Evolutionary conservation across 805 yeast species (phyloP).

Genomic region (Aciculoconidium aculeatum): DNA sequence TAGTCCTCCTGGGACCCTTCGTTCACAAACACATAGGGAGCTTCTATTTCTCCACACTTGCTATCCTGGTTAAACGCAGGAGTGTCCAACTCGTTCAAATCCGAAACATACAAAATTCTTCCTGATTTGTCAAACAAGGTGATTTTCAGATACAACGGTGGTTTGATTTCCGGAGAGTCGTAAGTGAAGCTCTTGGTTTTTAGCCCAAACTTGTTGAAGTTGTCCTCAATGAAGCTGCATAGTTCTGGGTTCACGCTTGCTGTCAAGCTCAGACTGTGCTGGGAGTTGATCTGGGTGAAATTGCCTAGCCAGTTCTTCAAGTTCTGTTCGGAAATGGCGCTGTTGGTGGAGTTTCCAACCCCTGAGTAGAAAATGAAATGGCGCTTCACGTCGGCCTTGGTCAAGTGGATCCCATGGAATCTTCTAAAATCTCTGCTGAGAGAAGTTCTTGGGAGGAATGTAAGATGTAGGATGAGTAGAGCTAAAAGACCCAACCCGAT

Average conservation of each 20-base stretch:
- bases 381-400: slow-evolving; percentile 67
- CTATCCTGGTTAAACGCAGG: slow-evolving; percentile 29
- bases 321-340: slow-evolving; percentile 19
- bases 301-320: slow-evolving; percentile 23
- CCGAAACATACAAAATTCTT: slow-evolving; percentile 21
- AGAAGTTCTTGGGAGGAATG: slow-evolving; percentile 81
- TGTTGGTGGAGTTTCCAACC: slow-evolving; percentile 15
- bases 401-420: slow-evolving; percentile 58
- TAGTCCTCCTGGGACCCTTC: slow-evolving; percentile 28
- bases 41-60: slow-evolving; percentile 18
- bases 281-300: slow-evolving; percentile 20
- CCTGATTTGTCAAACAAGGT: slow-evolving; percentile 17
- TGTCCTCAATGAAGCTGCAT: slow-evolving; percentile 17
- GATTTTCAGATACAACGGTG: slow-evolving; percentile 24
- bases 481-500: slow-evolving; percentile 46
- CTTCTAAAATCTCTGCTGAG: slow-evolving; percentile 75
- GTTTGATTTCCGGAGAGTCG: slow-evolving; percentile 10
- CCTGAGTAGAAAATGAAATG: slow-evolving; percentile 40
- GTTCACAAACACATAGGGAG: slow-evolving; percentile 24
- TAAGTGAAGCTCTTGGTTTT: slow-evolving; percentile 14
- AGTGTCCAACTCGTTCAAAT: slow-evolving; percentile 21
- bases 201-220: slow-evolving; percentile 25
- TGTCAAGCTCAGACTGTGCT: slow-evolving; percentile 16
- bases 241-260: slow-evolving; percentile 23
- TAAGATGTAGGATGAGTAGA: slow-evolving; percentile 52